Base-by-base conservation (phyloP, 495 filamentous ascomycete species). In the Tetracladium marchalianum region DNA sequence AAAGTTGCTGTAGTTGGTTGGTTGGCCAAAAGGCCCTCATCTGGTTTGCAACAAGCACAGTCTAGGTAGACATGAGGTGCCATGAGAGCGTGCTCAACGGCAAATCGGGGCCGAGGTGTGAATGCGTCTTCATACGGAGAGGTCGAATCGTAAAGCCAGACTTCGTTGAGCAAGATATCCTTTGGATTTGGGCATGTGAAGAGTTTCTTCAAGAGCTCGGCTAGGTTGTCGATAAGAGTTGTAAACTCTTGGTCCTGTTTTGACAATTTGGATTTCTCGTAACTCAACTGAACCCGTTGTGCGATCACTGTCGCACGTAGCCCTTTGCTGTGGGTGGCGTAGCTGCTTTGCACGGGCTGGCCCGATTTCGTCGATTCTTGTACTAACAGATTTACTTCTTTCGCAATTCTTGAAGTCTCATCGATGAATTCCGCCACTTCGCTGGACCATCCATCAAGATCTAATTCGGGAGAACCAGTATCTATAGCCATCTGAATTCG, bases 21-120 rank as follows among this genome's bases (percentile, higher is more conserved):
- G 7, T 78, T 84, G 7, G 73, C 76, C 5, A 82, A 45, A 2
- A 61, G 61, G 59, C 70, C 63, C 22, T 71, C 60, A 13, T 55
- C 51, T 41, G 63, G 50, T 51, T 66, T 53, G 63, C 83, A 79
- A 67, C 85, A 88, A 2, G 69, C 65, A 59, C 84, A 94, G 13
- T 76, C 77, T 11, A 97, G 76, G 58, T 96, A 97, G 55, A 95
- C 85, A 43, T 89, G 80, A 5, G 93, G 90, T 13, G 70, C 74
- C 1, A 77, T 76, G 38, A 98, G 67, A 19, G 88, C 89, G 16
- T 87, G 79, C 54, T 90, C 89, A 45, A 95, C 73, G 0, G 84
- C 83, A 47, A 76, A 79, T 11, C 87, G 80, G 11, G 87, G 84
- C 35, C 78, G 73, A 8, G 92, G 90, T 5, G 82, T 76, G 58